These are phyloP conservation scores for Lentinus tigrinus DNA, from an alignment of 768 basidiomycete species.

Conservation along the genomic window DNA sequence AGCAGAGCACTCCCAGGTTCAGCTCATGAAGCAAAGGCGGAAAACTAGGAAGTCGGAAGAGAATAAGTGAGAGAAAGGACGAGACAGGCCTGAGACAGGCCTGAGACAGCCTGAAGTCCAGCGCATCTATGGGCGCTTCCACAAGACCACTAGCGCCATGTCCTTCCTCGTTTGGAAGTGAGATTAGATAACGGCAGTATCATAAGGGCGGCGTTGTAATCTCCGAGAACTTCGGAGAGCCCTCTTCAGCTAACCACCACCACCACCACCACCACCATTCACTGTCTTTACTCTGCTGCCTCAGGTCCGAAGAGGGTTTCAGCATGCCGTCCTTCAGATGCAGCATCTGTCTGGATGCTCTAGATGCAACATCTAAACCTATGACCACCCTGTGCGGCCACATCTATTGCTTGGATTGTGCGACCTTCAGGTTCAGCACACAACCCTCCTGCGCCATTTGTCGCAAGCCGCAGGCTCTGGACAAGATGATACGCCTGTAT, in stretches of 20 bases:
- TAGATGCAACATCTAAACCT: constrained; percentile 5
- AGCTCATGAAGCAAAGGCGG: background rate
- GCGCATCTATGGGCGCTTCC: constrained; percentile 15
- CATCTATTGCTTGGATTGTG: constrained; percentile 27
- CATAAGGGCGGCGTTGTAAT: background rate
- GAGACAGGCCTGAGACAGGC: too few relatives aligned
- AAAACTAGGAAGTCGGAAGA: background rate
- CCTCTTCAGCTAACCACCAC: constrained; percentile 1
- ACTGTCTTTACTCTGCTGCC: background rate
- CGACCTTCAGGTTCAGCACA: constrained; percentile 22
- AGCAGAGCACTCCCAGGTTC: background rate
- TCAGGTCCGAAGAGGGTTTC: too few relatives aligned
- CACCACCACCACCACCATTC: constrained; percentile 8
- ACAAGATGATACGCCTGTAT: constrained; percentile 21
- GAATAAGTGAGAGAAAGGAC: background rate
- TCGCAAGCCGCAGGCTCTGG: constrained; percentile 15
- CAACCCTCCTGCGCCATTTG: constrained; percentile 21
- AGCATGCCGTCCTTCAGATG: constrained; percentile 17
- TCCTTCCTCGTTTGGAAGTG: too few relatives aligned
- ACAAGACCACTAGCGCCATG: background rate
- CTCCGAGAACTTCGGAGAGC: background rate
- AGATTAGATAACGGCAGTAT: background rate
- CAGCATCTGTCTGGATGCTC: constrained; percentile 20
- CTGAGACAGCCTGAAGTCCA: too few relatives aligned
- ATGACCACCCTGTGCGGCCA: constrained; percentile 26